Evolutionary conservation across 2,329 filamentous ascomycete species (phyloP).

Genomic region (Aspergillus novoparasiticus): DNA sequence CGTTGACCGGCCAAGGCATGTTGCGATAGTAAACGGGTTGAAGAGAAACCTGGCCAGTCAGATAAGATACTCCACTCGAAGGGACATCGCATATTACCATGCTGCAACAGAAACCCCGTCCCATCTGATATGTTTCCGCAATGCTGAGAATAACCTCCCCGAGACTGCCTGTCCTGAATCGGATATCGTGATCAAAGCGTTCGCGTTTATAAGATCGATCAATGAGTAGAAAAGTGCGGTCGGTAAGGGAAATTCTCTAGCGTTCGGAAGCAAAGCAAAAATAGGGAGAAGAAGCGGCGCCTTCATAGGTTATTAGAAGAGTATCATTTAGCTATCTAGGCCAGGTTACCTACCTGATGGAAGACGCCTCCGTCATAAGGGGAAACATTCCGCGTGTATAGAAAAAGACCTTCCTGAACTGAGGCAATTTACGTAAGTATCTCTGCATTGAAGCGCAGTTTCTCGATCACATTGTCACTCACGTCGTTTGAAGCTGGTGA

Average conservation of each 20-base stretch:
- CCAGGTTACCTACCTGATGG: conserved; percentile 57
- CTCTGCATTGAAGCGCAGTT: neutral
- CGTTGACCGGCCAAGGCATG: conserved; percentile 87
- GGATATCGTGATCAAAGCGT: conserved; percentile 77
- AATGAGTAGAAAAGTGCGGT: conserved; percentile 79
- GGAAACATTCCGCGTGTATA: conserved; percentile 94
- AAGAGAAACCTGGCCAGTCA: conserved; percentile 73
- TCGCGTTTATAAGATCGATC: conserved; percentile 79
- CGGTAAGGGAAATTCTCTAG: conserved; percentile 66
- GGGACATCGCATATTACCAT: conserved; percentile 55
- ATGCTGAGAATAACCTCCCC: conserved; percentile 77
- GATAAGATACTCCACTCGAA: neutral
- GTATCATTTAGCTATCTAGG: neutral
- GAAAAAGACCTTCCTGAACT: conserved; percentile 96
- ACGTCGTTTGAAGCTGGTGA: conserved; percentile 98
- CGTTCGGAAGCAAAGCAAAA: conserved; percentile 82
- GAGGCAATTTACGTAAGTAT: conserved; percentile 7
- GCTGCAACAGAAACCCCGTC: conserved; percentile 75
- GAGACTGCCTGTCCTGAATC: conserved; percentile 75
- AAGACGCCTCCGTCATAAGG: conserved; percentile 93
- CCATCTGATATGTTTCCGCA: conserved; percentile 74
- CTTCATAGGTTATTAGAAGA: conserved; percentile 44
- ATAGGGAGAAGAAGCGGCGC: conserved; percentile 87
- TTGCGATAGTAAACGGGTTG: conserved; percentile 90
- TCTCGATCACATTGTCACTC: conserved; percentile 41